Conservation (phyloP, 177 flowering plant genomes). For the Vitis hybrid region DNA sequence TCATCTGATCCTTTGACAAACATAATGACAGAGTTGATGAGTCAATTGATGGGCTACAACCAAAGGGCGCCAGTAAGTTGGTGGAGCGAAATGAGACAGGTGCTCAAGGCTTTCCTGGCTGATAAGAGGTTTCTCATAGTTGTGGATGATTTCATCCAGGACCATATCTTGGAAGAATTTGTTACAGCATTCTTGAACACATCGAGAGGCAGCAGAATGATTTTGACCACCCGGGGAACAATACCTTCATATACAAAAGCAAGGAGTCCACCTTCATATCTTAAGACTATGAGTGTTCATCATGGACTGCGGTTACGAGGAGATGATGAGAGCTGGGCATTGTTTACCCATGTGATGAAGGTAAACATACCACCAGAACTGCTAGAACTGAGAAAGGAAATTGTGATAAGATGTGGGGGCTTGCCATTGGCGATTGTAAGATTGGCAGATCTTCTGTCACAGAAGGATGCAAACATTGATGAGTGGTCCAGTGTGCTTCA, state of each 20-base stretch:
- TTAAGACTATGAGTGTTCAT: background rate
- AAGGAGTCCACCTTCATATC: too few species aligned
- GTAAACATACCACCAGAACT: background rate
- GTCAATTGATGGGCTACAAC: too few species aligned
- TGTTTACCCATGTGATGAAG: background rate
- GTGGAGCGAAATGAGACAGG: background rate
- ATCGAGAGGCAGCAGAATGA: background rate
- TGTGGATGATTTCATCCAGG: background rate
- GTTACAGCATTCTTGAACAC: background rate
- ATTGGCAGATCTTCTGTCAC: too few species aligned
- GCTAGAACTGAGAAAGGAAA: background rate
- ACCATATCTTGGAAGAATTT: background rate
- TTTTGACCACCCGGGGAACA: too few species aligned
- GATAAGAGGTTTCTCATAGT: background rate
- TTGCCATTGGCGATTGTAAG: background rate
- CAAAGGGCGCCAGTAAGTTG: too few species aligned
- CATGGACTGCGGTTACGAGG: background rate
- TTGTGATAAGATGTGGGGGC: background rate
- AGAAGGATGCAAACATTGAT: too few species aligned
- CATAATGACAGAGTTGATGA: too few species aligned
- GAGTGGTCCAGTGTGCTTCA: too few species aligned
- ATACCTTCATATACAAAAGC: too few species aligned
- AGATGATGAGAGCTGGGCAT: slow-evolving; percentile 8
- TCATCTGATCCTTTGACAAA: too few species aligned
- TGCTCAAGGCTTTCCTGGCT: background rate